Conservation (phyloP, 2,329 filamentous ascomycete species). For the Trichoderma sp. region DNA sequence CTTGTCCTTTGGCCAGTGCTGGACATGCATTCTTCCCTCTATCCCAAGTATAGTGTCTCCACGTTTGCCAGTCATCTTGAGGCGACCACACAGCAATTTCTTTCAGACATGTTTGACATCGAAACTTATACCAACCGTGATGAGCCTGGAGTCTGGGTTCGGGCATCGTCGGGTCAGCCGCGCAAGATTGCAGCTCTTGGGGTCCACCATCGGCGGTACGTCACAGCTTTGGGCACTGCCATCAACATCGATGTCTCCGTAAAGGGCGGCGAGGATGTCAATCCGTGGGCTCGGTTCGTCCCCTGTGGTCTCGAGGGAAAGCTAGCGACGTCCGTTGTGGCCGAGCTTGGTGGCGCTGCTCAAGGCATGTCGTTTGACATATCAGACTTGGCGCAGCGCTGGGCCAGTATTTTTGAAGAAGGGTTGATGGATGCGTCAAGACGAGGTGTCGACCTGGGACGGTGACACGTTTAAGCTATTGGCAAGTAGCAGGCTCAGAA, state of each 20-base stretch:
- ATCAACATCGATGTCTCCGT: slow-evolving; percentile 69
- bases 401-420: slow-evolving; percentile 36
- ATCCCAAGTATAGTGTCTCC: slow-evolving; percentile 63
- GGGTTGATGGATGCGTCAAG: slow-evolving; percentile 31
- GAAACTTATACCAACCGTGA: slow-evolving; percentile 58
- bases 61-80: slow-evolving; percentile 79
- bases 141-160: slow-evolving; percentile 83
- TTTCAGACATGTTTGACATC: slow-evolving; percentile 57
- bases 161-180: slow-evolving; percentile 27
- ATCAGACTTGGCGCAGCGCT: slow-evolving; percentile 30
- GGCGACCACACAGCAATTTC: slow-evolving; percentile 65
- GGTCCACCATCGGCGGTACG: slow-evolving; percentile 81
- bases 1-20: slow-evolving; percentile 87
- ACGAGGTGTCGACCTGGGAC: slow-evolving; percentile 23
- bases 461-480: not conserved
- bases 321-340: slow-evolving; percentile 69
- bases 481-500: not conserved
- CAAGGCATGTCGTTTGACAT: slow-evolving; percentile 28
- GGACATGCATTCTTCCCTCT: slow-evolving; percentile 63
- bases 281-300: slow-evolving; percentile 70
- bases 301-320: slow-evolving; percentile 83
- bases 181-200: slow-evolving; percentile 87
- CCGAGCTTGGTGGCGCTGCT: slow-evolving; percentile 40
- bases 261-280: slow-evolving; percentile 35
- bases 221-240: slow-evolving; percentile 81